Conservation (phyloP, 345 rosid genomes). For the Angophora floribunda region DNA sequence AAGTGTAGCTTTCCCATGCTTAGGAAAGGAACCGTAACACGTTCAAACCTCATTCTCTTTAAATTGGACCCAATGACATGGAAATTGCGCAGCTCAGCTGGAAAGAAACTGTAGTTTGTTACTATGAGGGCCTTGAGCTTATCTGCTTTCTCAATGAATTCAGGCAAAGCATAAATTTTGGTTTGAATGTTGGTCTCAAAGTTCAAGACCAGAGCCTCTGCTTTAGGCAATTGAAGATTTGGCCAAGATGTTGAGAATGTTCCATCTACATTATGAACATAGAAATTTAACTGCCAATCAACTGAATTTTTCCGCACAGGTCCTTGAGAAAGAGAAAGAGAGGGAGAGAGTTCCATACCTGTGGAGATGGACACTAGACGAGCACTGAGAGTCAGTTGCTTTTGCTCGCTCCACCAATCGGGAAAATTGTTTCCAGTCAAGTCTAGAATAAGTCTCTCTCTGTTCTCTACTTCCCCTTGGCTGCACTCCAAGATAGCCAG, state of each 20-base stretch:
- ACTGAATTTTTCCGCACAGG: background rate
- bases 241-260: slow-evolving; percentile 29
- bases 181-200: background rate
- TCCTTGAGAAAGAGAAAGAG: background rate
- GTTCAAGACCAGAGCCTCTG: slow-evolving; percentile 38
- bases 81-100: slow-evolving; percentile 22
- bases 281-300: accelerated
- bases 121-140: slow-evolving; percentile 35
- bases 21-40: slow-evolving; percentile 8
- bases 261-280: slow-evolving; percentile 17
- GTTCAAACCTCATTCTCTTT: slow-evolving; percentile 48
- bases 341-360: slow-evolving; percentile 6
- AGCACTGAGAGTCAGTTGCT: slow-evolving; percentile 3
- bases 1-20: background rate
- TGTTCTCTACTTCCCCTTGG: slow-evolving; percentile 2
- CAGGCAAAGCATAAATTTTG: slow-evolving; percentile 25
- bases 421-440: slow-evolving; percentile 21
- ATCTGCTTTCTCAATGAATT: slow-evolving; percentile 27
- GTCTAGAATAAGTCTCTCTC: slow-evolving; percentile 26
- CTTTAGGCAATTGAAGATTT: slow-evolving; percentile 23
- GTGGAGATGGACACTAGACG: slow-evolving; percentile 35
- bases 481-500: slow-evolving; percentile 18
- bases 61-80: slow-evolving; percentile 22
- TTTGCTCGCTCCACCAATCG: slow-evolving; percentile 26
- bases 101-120: slow-evolving; percentile 15